A percentile compares a stretch with the other conserved stretches of the same genome.
Conservation (phyloP, 768 basidiomycete species). For the Mycena albidolilacea region DNA sequence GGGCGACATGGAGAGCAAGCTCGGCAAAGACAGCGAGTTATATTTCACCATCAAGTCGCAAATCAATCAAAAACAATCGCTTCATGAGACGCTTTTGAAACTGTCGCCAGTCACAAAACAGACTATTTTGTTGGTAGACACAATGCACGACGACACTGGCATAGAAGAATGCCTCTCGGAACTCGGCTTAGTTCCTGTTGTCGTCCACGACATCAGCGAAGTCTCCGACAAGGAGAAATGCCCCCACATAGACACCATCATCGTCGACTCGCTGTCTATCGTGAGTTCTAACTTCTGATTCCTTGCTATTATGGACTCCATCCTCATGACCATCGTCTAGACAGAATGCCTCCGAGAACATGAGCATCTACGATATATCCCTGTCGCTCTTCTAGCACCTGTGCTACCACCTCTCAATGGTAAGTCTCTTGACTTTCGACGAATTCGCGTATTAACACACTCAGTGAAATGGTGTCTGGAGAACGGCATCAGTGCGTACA, state of each 20-base stretch:
- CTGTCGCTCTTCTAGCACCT: constrained; percentile 91
- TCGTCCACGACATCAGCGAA: constrained; percentile 82
- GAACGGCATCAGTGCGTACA: constrained; percentile 95
- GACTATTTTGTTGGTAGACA: constrained; percentile 94
- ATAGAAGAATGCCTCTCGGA: constrained; percentile 85
- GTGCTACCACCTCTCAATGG: constrained; percentile 82
- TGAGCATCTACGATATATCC: constrained; percentile 96
- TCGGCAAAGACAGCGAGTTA: constrained; percentile 93
- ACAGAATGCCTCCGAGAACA: constrained; percentile 92
- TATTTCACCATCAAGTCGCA: constrained; percentile 96
- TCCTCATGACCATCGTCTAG: constrained; percentile 54
- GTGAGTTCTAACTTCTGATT: constrained; percentile 69
- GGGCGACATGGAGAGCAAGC: constrained; percentile 95
- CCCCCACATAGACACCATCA: constrained; percentile 94
- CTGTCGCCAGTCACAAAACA: constrained; percentile 91
- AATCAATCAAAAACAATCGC: constrained; percentile 75
- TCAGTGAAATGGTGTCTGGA: constrained; percentile 96
- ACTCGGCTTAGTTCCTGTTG: constrained; percentile 83
- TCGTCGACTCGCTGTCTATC: constrained; percentile 89
- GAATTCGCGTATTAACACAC: constrained; percentile 28
- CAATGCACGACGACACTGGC: constrained; percentile 79
- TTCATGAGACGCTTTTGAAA: constrained; percentile 84
- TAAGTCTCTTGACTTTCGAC: constrained; percentile 55
- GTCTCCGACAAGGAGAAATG: constrained; percentile 86
- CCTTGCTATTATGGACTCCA: constrained; percentile 11